Evolutionary conservation across 768 basidiomycete genomes (phyloP).

Genomic region (Suillus clintonianus): DNA sequence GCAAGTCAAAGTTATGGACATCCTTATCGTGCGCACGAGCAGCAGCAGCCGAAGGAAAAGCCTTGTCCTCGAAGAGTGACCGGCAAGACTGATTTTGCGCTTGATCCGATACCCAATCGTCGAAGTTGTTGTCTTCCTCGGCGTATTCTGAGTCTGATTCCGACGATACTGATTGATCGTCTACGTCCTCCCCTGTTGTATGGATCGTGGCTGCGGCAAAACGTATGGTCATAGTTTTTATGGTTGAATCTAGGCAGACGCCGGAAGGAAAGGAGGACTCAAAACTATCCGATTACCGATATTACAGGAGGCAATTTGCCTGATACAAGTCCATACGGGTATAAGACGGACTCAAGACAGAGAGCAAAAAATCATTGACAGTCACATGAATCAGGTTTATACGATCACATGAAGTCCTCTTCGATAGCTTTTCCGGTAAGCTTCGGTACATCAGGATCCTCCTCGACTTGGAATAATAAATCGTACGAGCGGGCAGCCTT

Average conservation of each 20-base stretch:
- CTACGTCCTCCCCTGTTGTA: slow-evolving; percentile 10
- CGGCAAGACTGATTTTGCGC: slow-evolving; percentile 51
- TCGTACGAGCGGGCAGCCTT: slow-evolving; percentile 90
- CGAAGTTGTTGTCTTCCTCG: slow-evolving; percentile 66
- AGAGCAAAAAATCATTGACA: slow-evolving; percentile 4
- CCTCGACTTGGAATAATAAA: slow-evolving; percentile 67
- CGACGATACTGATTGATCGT: slow-evolving; percentile 17
- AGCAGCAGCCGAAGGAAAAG: slow-evolving; percentile 59
- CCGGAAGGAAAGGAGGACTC: background rate
- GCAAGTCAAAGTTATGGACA: slow-evolving; percentile 64
- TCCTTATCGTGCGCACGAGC: slow-evolving; percentile 62
- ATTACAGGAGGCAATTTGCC: slow-evolving; percentile 9
- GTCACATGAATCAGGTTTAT: background rate
- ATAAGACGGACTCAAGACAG: background rate
- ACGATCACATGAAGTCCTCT: slow-evolving; percentile 82
- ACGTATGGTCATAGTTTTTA: slow-evolving; percentile 31
- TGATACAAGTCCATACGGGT: background rate
- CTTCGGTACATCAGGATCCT: slow-evolving; percentile 50
- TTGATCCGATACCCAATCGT: slow-evolving; percentile 81
- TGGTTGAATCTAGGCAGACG: background rate
- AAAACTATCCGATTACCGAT: slow-evolving; percentile 7
- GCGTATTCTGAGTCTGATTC: slow-evolving; percentile 22
- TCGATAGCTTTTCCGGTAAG: slow-evolving; percentile 76
- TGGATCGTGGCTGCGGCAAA: slow-evolving; percentile 16
- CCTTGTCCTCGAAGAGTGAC: slow-evolving; percentile 75